Percentiles rank a stretch among this genome's conserved stretches.
Conservation (phyloP, 805 yeast species). For the Kuraishia hungarica region DNA sequence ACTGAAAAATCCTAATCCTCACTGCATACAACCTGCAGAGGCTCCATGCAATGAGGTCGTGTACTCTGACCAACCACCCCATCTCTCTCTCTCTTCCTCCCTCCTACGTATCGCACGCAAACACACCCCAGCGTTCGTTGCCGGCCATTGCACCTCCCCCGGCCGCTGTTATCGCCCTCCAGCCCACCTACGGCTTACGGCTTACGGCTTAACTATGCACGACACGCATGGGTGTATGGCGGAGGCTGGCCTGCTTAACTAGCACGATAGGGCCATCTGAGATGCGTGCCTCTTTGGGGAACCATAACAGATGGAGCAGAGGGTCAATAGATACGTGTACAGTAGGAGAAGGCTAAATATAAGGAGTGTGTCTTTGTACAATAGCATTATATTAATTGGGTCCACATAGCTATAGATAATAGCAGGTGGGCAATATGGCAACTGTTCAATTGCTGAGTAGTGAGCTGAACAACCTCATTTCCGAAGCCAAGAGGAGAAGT, state of each 20-base stretch:
- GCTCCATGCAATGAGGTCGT: neutral
- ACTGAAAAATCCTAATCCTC: neutral
- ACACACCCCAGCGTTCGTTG: too few species aligned
- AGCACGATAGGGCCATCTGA: neutral
- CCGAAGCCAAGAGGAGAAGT: slow-evolving; percentile 67
- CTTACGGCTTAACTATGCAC: too few species aligned
- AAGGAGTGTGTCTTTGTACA: too few species aligned
- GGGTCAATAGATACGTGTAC: neutral
- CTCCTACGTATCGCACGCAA: neutral
- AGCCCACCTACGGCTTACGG: too few species aligned
- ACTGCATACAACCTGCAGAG: neutral
- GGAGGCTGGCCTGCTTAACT: neutral
- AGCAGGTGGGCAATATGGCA: slow-evolving; percentile 26
- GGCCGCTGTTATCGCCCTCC: neutral
- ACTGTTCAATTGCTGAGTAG: slow-evolving; percentile 36
- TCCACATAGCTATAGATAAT: neutral
- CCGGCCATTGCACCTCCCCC: too few species aligned
- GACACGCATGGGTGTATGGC: neutral
- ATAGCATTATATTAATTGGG: neutral
- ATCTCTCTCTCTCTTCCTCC: neutral
- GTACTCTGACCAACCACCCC: too few species aligned
- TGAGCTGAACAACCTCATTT: slow-evolving; percentile 52
- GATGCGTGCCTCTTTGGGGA: neutral
- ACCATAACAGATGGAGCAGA: neutral
- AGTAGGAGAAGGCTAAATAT: too few species aligned